Base-by-base conservation (phyloP, 768 basidiomycete genomes). In the Ephemerocybe angulata region DNA sequence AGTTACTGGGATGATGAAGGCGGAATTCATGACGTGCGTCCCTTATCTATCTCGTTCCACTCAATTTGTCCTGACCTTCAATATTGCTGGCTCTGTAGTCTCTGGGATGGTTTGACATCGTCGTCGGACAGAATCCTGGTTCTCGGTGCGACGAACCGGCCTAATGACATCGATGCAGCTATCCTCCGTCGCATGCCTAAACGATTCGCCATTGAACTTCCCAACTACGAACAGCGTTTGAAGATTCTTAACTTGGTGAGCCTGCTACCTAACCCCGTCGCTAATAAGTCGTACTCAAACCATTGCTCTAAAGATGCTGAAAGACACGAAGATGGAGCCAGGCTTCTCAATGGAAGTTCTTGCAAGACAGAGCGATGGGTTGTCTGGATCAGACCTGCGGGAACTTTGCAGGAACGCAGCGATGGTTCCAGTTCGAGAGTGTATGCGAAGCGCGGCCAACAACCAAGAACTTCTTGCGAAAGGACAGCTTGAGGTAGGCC, bases 1-100 rank as follows among this genome's bases (percentile, higher is more conserved):
- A 64, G 96, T 93, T 50, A 98, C 94, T 31, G 94, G 88, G 4
- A 98, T 98, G 93, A 95, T 98, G 83, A 97, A 98, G 70, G 94
- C 94, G 0, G 90, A 93, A 65, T 92, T 92, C 62, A 92, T 93
- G 90, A 92, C 88, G 88, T 90, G 66, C 56, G 87, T 74, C 13
- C 22, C 22, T 8, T 56, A 35, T 19, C 22, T 27, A 46, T 28
- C 21, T 43, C 38, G 38, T 52, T 54, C 6, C 25, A 28, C 31
- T 38, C 38, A 28, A 40, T 33, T 29, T 37, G 13, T 52, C 46
- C 15, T 53, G 19, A 42, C 8, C 5, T 41, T 41, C 15, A 19
- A 6, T 41, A 41, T n/a, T n/a, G 38, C 38, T 40, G 37, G 31
- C 48, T 52, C 46, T 24, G 13, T 62, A 94, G 93, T 3, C 78